Evolutionary conservation across 2,329 filamentous ascomycete species (phyloP), one percentile per base, ranked within the genome.

Genomic region (Kalmusia sp.): DNA sequence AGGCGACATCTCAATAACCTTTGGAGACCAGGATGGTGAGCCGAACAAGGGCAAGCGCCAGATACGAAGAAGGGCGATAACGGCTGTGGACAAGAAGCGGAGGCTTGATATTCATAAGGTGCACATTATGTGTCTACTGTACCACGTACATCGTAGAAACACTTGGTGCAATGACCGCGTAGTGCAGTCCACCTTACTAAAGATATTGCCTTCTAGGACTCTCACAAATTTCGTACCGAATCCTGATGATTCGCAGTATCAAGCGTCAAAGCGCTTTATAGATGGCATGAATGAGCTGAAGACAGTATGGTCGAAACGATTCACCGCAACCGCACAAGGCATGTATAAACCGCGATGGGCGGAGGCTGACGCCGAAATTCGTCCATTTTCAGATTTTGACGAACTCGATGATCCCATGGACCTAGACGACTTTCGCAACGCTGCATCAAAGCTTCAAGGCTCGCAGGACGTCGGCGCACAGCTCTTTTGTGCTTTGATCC

Each of bases 391-490:
- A 5, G 67, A 57, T 80, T 84, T 21, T 82, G 79, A 81, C 7
- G 84, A 91, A 51, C 77, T 85, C 44, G 92, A 96, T 64, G 80
- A 85, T 1, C 83, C 87, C 17, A 75, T 89, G 43, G 89, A 92
- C 24, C 87, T 84, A 53, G 76, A 81, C 0, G 91, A 96, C 59
- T 98, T 98, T 64, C 80, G 83, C 3, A 80, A 81, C 31, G 87
- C 90, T 25, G 91, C 93, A 0, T 82, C 79, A 54, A 84, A 77
- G 4, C 74, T 96, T 15, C 80, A 87, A 59, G 96, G 93, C 0
- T 98, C 93, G 7, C 86, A 93, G 59, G 95, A 99, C 71, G 82
- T 96, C 8, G 95, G 93, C 0, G 90, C 92, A 1, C 93, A 98
- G 70, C 74, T 99, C 0, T 96, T 96, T 66, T 98, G 95, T 71